Conservation (phyloP, 495 filamentous ascomycete species). For the Aspergillus steynii region DNA sequence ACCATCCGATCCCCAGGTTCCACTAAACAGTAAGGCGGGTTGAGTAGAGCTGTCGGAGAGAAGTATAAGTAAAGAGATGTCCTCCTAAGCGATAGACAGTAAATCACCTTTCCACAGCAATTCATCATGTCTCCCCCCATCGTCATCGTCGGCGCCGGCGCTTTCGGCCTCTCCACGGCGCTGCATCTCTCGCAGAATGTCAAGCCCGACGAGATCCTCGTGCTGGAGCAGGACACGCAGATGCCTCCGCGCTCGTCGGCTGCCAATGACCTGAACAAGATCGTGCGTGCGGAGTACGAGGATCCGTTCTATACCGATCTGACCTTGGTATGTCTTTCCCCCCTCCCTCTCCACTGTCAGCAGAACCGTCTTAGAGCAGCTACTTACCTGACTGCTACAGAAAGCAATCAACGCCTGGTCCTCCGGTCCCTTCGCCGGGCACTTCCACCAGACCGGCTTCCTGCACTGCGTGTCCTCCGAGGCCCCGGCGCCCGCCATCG, state of each 20-base stretch:
- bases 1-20: not conserved
- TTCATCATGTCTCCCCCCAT: constrained; percentile 21
- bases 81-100: no score
- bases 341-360: not conserved
- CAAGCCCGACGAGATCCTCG: constrained; percentile 39
- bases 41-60: no score
- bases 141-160: constrained; percentile 47
- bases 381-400: constrained; percentile 20
- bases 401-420: constrained; percentile 54
- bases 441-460: constrained; percentile 57
- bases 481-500: constrained; percentile 48
- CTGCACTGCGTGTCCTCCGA: constrained; percentile 49
- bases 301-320: constrained; percentile 55
- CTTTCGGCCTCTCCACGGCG: constrained; percentile 52
- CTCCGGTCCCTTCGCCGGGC: constrained; percentile 49
- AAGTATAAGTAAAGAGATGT: no score
- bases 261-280: constrained; percentile 56
- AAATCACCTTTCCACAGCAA: no score
- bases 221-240: constrained; percentile 44
- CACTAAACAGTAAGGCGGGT: no score
- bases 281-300: constrained; percentile 56
- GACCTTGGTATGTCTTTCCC: constrained; percentile 35
- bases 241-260: constrained; percentile 46
- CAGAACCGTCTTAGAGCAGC: no score
- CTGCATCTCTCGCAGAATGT: constrained; percentile 46